phyloP scores from a whole-genome alignment of 1,139 yeast genomes.

The Kurtzmaniella quercitrusa region DNA sequence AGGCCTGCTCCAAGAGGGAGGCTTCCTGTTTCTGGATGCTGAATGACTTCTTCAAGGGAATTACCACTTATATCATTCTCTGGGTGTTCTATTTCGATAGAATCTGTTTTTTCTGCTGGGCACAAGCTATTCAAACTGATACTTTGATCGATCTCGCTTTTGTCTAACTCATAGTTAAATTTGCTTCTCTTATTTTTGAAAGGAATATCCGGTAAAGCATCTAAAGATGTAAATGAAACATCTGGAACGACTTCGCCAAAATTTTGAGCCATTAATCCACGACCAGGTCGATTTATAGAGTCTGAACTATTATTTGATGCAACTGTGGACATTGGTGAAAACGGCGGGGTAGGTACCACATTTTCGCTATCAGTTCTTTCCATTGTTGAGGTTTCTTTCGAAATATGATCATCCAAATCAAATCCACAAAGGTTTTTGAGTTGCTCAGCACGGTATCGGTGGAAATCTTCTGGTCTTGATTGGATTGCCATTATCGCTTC shows the following conservation, averaged over 20 bases:
- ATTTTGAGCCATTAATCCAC: neutral
- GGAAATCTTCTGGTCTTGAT: constrained; percentile 20
- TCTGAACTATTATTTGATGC: neutral
- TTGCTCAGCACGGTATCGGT: constrained; percentile 23
- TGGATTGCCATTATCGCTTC: constrained; percentile 33
- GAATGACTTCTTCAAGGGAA: neutral
- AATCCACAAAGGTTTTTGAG: constrained; percentile 20
- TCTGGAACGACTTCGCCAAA: neutral
- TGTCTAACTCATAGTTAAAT: neutral
- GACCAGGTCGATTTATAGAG: neutral
- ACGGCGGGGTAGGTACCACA: neutral
- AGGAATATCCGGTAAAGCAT: neutral
- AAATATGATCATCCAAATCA: constrained; percentile 11
- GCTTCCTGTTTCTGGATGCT: neutral
- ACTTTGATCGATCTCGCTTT: neutral
- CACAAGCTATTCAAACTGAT: neutral
- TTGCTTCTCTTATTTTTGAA: neutral
- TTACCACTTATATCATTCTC: neutral
- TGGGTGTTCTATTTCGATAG: neutral
- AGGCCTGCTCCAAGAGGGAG: neutral
- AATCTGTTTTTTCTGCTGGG: neutral
- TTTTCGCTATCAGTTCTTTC: neutral
- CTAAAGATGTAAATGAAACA: neutral
- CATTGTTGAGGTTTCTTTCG: neutral
- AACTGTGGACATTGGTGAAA: neutral